phyloP scores from a whole-genome alignment of 2,329 filamentous ascomycete species.

The Ceratocystis smalleyi region DNA sequence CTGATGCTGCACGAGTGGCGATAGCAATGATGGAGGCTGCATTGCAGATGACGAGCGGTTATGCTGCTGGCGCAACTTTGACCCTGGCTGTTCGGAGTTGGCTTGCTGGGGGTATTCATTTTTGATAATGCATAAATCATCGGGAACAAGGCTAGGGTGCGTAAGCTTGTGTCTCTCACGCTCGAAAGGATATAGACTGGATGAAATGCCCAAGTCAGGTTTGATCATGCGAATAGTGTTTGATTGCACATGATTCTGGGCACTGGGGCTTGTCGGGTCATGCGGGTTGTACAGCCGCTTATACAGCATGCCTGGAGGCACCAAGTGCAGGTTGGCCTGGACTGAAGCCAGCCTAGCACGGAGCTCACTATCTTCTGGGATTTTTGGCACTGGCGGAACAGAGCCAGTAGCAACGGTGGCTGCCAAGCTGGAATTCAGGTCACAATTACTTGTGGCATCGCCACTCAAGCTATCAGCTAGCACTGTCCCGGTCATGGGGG shows the following conservation, averaged over 20 bases:
- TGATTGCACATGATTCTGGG: not conserved
- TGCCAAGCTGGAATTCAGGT: not conserved
- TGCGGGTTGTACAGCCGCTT: constrained; percentile 2
- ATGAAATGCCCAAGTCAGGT: not conserved
- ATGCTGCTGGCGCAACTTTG: not conserved
- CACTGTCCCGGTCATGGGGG: not conserved
- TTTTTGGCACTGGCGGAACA: constrained; percentile 5
- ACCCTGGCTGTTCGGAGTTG: not conserved
- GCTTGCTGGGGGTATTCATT: not conserved
- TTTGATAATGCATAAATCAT: constrained; percentile 12
- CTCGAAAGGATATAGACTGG: not conserved
- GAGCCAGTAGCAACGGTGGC: not conserved
- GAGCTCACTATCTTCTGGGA: not conserved
- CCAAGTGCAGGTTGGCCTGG: not conserved
- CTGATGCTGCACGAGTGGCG: not conserved
- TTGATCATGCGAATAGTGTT: constrained; percentile 7
- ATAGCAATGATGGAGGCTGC: not conserved
- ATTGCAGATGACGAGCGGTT: not conserved
- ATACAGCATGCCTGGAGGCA: not conserved
- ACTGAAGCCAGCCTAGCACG: not conserved
- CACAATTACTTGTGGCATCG: not conserved
- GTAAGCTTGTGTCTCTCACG: constrained; percentile 5
- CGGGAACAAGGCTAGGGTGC: constrained; percentile 8
- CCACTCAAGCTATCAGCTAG: not conserved
- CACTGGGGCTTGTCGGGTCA: not conserved